Base-by-base conservation (phyloP, 768 basidiomycete genomes). In the Pholiota microspora region DNA sequence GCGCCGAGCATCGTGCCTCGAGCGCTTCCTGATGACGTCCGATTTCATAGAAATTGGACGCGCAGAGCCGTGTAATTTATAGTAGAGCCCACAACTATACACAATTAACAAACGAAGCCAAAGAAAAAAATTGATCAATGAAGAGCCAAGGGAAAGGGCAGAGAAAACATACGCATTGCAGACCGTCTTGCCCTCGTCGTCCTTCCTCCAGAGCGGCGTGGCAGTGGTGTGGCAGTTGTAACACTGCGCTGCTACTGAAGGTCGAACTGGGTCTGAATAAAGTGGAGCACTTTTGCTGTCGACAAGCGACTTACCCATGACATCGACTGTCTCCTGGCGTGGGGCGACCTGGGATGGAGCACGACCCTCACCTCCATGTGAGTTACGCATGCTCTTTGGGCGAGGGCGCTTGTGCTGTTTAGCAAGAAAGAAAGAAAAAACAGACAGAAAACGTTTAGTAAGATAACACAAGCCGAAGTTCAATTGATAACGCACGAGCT, bases 1-100 rank as follows among this genome's bases (percentile, higher is more conserved):
- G 16, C 86, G 81, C 31, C 88, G 82, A 18, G 87, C 85, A 55
- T 92, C 89, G 60, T 92, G 89, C 1, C 91, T 77, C 2, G 91
- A 89, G 35, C 92, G 85, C 66, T 93, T 93, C 57, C 91, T 88
- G 60, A 94, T 91, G 31, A 92, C 85, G 59, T 94, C 92, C 3
- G 89, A 92, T 67, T 93, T 93, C 91, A 94, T 93, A 7, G 88
- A 90, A 57, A 92, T 90, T 1, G 92, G 92, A 23, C 92, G 85
- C 1, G 88, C 85, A 16, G 90, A 86, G 15, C 92, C 91, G 67
- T 93, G 89, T 2, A 93, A 74, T 68, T 93, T 93, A 72, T 89
- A 90, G 64, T 92, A 92, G 6, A 92, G 68, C 4, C 90, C 90
- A 58, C 91, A 92, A 28, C 89, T 92, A 55, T 50, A 54, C 32